phyloP scores from a whole-genome alignment of 805 yeast species.

The Candida xyloterini region DNA sequence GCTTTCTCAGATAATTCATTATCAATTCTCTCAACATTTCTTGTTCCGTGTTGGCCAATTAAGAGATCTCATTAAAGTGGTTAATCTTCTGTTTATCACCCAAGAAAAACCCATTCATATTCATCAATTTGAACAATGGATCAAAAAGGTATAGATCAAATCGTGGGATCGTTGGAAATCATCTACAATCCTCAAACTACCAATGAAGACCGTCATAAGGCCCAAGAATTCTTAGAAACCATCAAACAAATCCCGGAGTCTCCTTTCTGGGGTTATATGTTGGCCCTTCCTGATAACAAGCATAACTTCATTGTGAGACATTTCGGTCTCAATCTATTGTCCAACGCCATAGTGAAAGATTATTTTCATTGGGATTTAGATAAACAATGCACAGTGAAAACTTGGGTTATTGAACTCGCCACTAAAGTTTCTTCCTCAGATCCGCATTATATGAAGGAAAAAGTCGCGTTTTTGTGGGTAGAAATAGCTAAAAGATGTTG shows the following conservation, averaged over 20 bases:
- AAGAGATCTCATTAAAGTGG: not conserved
- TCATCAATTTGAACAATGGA: slow-evolving; percentile 44
- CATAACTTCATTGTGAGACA: slow-evolving; percentile 76
- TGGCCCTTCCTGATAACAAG: slow-evolving; percentile 63
- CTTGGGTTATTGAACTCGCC: slow-evolving; percentile 82
- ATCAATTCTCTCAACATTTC: no score
- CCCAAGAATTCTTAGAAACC: slow-evolving; percentile 66
- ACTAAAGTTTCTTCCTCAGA: slow-evolving; percentile 57
- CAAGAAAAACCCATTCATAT: not conserved
- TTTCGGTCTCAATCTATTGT: slow-evolving; percentile 80
- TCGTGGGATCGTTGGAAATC: slow-evolving; percentile 71
- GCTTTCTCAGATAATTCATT: not conserved
- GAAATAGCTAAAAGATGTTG: slow-evolving; percentile 85
- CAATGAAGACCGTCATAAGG: slow-evolving; percentile 53
- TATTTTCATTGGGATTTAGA: slow-evolving; percentile 55
- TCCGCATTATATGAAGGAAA: slow-evolving; percentile 88
- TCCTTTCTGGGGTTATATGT: slow-evolving; percentile 88
- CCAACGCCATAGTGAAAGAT: slow-evolving; percentile 59
- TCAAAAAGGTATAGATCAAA: slow-evolving; percentile 64
- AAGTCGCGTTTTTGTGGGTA: slow-evolving; percentile 88
- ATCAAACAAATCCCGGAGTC: slow-evolving; percentile 77
- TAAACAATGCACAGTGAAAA: slow-evolving; percentile 65
- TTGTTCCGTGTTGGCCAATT: not conserved
- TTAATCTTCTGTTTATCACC: not conserved
- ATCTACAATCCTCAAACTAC: slow-evolving; percentile 65